Percentiles rank a stretch among this genome's conserved stretches.
phyloP scores from a whole-genome alignment of 768 basidiomycete species.

The Lentinus tigrinus region DNA sequence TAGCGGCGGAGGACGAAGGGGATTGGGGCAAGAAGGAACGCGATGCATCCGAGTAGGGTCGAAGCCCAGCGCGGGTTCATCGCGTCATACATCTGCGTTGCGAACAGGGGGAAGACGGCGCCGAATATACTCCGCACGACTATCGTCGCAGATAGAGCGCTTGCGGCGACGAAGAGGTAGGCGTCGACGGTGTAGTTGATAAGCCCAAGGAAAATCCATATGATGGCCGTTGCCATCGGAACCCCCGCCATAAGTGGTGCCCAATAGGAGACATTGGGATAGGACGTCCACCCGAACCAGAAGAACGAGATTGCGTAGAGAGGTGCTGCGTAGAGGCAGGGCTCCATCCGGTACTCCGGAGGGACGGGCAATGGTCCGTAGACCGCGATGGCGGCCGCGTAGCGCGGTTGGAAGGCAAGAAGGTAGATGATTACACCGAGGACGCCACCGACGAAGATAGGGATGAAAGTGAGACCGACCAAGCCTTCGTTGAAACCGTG shows the following conservation, averaged over 20 bases:
- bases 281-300: conserved; percentile 72
- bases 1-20: conserved; percentile 29
- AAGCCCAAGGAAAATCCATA: conserved; percentile 55
- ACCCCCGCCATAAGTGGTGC: conserved; percentile 51
- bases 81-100: conserved; percentile 47
- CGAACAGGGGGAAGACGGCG: conserved; percentile 30
- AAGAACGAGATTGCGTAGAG: conserved; percentile 57
- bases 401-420: conserved; percentile 48
- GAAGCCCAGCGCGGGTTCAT: conserved; percentile 61
- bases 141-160: conserved; percentile 55
- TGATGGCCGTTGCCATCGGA: conserved; percentile 51
- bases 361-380: conserved; percentile 55
- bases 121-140: conserved; percentile 43
- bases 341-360: conserved; percentile 59
- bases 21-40: conserved; percentile 51
- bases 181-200: conserved; percentile 67
- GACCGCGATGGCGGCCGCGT: conserved; percentile 42
- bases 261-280: conserved; percentile 51
- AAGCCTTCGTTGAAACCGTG: conserved; percentile 54
- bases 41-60: conserved; percentile 53
- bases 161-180: conserved; percentile 58
- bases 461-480: conserved; percentile 60
- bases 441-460: conserved; percentile 48
- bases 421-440: conserved; percentile 36
- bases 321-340: conserved; percentile 52